Conservation (phyloP, 1,284 basidiomycete genomes). For the Vanrija humicola region DNA sequence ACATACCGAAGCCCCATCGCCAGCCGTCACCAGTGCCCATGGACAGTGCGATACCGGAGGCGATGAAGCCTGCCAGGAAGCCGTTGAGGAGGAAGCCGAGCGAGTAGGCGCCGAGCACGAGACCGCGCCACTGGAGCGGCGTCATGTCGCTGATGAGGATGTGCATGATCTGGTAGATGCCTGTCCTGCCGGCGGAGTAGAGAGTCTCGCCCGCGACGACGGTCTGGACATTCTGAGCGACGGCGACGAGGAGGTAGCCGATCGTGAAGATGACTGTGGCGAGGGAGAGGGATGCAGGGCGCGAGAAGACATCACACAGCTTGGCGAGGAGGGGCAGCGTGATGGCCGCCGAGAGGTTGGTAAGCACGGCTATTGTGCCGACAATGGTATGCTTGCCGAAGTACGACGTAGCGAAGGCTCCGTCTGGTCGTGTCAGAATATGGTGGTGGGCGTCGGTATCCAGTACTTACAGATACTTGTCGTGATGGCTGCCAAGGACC, state of each 20-base stretch:
- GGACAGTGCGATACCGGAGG: constrained; percentile 55
- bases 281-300: constrained; percentile 25
- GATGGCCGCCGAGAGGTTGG: constrained; percentile 37
- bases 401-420: constrained; percentile 40
- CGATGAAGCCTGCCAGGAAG: constrained; percentile 45
- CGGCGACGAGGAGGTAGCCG: constrained; percentile 39
- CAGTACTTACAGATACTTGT: constrained; percentile 23
- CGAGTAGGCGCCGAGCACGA: constrained; percentile 65
- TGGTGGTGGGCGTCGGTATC: neutral
- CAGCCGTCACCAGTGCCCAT: constrained; percentile 43
- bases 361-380: constrained; percentile 40
- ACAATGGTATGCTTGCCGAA: constrained; percentile 42
- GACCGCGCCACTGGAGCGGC: constrained; percentile 68
- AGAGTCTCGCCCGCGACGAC: constrained; percentile 40
- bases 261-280: constrained; percentile 35
- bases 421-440: constrained; percentile 10
- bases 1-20: constrained; percentile 60
- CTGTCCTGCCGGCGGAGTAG: constrained; percentile 39
- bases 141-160: constrained; percentile 62
- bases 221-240: constrained; percentile 27
- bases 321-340: constrained; percentile 46
- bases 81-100: constrained; percentile 56
- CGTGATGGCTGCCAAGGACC: constrained; percentile 28
- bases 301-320: constrained; percentile 32
- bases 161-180: constrained; percentile 21